These are phyloP conservation scores for Trichoderma sp. DNA, from an alignment of 2,329 filamentous ascomycete genomes.

Conservation along the genomic window DNA sequence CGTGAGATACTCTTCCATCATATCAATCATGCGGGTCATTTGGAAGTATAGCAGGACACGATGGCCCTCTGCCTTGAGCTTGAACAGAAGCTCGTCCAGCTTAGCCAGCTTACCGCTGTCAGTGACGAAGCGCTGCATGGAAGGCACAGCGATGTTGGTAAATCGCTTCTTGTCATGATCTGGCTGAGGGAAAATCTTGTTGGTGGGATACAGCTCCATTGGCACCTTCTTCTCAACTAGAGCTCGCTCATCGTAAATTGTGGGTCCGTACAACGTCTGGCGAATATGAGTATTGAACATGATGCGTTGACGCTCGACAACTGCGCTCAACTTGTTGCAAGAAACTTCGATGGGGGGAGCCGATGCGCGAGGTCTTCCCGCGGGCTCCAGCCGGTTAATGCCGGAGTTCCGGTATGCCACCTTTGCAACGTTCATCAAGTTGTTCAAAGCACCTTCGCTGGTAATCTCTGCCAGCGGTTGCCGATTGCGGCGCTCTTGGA, in stretches of 20 bases:
- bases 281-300: conserved; percentile 81
- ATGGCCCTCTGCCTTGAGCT: conserved; percentile 89
- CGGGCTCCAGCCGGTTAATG: conserved; percentile 78
- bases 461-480: conserved; percentile 71
- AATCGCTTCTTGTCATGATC: conserved; percentile 82
- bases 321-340: conserved; percentile 68
- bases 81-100: conserved; percentile 81
- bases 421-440: conserved; percentile 78
- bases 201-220: conserved; percentile 63
- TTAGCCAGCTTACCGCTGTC: conserved; percentile 96
- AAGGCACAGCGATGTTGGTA: conserved; percentile 89
- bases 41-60: conserved; percentile 98
- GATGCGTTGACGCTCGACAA: conserved; percentile 69
- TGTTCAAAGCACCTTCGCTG: conserved; percentile 70
- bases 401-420: conserved; percentile 69
- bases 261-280: conserved; percentile 71
- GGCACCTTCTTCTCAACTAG: conserved; percentile 76
- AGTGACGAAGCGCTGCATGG: conserved; percentile 96
- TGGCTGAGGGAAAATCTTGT: conserved; percentile 73
- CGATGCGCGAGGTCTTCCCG: conserved; percentile 74
- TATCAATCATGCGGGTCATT: conserved; percentile 99
- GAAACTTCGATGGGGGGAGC: conserved; percentile 85
- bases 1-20: conserved; percentile 98
- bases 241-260: conserved; percentile 68
- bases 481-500: conserved; percentile 70